Conservation (phyloP, 2,329 filamentous ascomycete species). For the Onygenales sp. region DNA sequence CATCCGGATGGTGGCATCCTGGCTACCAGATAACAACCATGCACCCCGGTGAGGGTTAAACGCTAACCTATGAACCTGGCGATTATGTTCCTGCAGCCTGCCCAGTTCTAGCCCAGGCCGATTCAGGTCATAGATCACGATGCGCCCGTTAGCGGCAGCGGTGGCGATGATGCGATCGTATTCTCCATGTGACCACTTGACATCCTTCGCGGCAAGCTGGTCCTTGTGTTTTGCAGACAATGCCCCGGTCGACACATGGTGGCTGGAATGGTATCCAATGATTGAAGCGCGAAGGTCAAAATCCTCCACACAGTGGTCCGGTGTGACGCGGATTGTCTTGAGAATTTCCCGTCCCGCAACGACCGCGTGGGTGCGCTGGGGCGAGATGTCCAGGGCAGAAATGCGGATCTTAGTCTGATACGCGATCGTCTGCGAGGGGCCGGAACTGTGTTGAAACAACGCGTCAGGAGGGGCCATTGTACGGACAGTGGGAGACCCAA, state of each 20-base stretch:
- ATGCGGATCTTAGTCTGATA: constrained; percentile 58
- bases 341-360: constrained; percentile 57
- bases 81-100: constrained; percentile 54
- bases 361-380: constrained; percentile 52
- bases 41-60: constrained; percentile 55
- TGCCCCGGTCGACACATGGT: constrained; percentile 33
- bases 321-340: constrained; percentile 52
- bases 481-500: no score
- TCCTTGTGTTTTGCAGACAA: constrained; percentile 45
- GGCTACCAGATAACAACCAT: constrained; percentile 54
- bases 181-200: constrained; percentile 57
- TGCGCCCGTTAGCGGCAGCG: constrained; percentile 55
- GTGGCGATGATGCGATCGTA: constrained; percentile 53
- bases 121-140: constrained; percentile 56
- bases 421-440: constrained; percentile 46
- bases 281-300: constrained; percentile 54
- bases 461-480: not conserved
- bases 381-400: constrained; percentile 54
- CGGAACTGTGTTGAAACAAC: constrained; percentile 25
- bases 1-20: constrained; percentile 54
- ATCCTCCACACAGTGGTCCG: constrained; percentile 50
- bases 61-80: constrained; percentile 56
- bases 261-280: constrained; percentile 46
- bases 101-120: constrained; percentile 51
- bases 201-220: constrained; percentile 54